Evolutionary conservation across 2,329 filamentous ascomycete genomes (phyloP).

Genomic region (Thielaviopsis musarum): DNA sequence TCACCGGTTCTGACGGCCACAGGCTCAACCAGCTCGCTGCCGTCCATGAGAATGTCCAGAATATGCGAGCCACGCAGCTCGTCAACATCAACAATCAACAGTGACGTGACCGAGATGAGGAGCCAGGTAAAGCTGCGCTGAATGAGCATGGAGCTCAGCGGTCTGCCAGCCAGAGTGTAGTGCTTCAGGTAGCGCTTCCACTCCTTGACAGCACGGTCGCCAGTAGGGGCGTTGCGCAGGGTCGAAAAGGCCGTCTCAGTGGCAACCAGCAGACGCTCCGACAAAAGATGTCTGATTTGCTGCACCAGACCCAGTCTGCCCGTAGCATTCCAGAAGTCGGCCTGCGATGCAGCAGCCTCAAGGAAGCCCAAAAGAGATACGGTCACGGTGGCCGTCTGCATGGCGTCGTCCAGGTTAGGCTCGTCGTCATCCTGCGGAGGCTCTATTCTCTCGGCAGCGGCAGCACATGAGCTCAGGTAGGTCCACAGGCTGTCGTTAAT

Average conservation of each 20-base stretch:
- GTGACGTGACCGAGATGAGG: constrained; percentile 59
- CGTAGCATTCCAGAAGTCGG: constrained; percentile 62
- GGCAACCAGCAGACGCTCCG: constrained; percentile 68
- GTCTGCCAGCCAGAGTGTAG: constrained; percentile 63
- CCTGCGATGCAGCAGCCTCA: constrained; percentile 60
- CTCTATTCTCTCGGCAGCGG: constrained; percentile 38
- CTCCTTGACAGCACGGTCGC: constrained; percentile 52
- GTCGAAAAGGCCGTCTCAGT: constrained; percentile 84
- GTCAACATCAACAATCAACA: constrained; percentile 49
- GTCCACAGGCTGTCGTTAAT: constrained; percentile 50
- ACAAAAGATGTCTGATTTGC: constrained; percentile 55
- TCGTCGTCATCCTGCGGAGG: constrained; percentile 37
- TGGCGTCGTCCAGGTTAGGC: constrained; percentile 46
- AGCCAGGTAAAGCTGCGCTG: constrained; percentile 80
- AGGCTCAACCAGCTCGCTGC: constrained; percentile 21
- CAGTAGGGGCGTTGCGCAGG: constrained; percentile 59
- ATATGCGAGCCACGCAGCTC: constrained; percentile 45
- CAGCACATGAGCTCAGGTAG: constrained; percentile 56
- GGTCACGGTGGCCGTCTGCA: constrained; percentile 56
- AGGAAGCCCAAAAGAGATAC: constrained; percentile 84
- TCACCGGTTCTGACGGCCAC: constrained; percentile 16
- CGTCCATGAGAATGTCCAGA: constrained; percentile 55
- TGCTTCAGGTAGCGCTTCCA: constrained; percentile 79
- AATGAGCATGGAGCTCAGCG: constrained; percentile 78
- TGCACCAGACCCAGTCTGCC: constrained; percentile 61